A percentile compares a stretch with the other conserved stretches of the same genome.
Evolutionary conservation across 352 stramenopile species (phyloP).

Genomic region (Blastocystis sp.): DNA sequence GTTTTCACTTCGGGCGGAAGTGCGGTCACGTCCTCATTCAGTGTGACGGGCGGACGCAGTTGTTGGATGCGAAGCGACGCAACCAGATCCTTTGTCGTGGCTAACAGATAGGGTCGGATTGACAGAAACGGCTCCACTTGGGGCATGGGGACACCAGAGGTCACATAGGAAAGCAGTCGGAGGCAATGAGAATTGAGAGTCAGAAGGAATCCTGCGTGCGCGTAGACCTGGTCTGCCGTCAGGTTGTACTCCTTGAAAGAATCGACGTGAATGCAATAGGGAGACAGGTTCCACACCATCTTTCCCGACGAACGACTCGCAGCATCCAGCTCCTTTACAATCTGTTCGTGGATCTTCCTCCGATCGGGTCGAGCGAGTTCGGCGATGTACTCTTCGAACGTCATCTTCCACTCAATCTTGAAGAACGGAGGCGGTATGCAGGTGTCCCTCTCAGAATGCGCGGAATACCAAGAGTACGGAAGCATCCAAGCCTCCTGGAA

Average conservation of each 20-base stretch:
- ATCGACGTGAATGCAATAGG: neutral
- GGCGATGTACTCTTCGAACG: neutral
- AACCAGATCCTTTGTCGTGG: neutral
- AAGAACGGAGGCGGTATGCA: neutral
- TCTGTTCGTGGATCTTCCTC: neutral
- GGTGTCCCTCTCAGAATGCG: too few relatives aligned
- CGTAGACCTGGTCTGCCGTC: neutral
- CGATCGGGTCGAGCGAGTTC: neutral
- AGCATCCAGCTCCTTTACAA: neutral
- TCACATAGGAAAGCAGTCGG: neutral
- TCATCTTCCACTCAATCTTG: neutral
- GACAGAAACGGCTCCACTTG: neutral
- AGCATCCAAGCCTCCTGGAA: neutral
- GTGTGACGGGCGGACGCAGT: neutral
- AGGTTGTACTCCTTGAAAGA: neutral
- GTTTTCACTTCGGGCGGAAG: neutral
- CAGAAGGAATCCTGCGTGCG: neutral
- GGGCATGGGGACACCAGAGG: neutral
- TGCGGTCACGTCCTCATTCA: neutral
- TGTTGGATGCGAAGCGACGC: neutral
- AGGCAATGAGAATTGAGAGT: neutral
- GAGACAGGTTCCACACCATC: slow-evolving; percentile 28
- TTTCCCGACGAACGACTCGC: neutral
- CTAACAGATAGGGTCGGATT: neutral
- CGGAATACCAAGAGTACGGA: neutral